These are phyloP conservation scores for Ajuga chamaepitys DNA, from an alignment of 257 asterid species.

Conservation along the genomic window DNA sequence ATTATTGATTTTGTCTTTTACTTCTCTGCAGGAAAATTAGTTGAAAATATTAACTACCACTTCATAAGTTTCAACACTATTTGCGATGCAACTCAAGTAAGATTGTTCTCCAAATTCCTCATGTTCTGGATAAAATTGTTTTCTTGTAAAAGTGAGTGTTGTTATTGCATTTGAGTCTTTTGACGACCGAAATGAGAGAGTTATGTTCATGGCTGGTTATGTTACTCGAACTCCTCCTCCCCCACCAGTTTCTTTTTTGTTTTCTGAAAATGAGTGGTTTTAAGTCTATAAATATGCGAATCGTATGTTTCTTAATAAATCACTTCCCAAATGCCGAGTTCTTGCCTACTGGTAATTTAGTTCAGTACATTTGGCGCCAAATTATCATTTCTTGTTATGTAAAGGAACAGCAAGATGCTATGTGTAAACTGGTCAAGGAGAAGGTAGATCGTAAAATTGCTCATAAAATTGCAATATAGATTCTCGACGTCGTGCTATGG, in stretches of 20 bases:
- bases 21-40: constrained; percentile 41
- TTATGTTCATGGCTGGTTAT: neutral
- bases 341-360: neutral
- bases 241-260: too few species aligned
- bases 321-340: neutral
- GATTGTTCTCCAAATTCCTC: constrained; percentile 5
- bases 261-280: too few species aligned
- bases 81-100: constrained; percentile 98
- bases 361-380: neutral
- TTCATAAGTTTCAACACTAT: constrained; percentile 96
- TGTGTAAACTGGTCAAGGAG: constrained; percentile 85
- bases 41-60: constrained; percentile 67
- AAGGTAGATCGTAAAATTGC: constrained; percentile 72
- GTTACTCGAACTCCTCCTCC: neutral
- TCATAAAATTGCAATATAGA: too few species aligned
- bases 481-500: too few species aligned
- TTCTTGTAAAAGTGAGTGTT: neutral
- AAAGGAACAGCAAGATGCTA: constrained; percentile 98
- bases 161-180: neutral
- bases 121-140: neutral
- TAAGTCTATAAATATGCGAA: neutral
- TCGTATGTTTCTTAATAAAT: neutral
- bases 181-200: neutral
- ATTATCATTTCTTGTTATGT: constrained; percentile 12
- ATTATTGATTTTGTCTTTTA: constrained; percentile 3